Base-by-base conservation (phyloP, 306 rosid species). In the Hippophae tibetana region DNA sequence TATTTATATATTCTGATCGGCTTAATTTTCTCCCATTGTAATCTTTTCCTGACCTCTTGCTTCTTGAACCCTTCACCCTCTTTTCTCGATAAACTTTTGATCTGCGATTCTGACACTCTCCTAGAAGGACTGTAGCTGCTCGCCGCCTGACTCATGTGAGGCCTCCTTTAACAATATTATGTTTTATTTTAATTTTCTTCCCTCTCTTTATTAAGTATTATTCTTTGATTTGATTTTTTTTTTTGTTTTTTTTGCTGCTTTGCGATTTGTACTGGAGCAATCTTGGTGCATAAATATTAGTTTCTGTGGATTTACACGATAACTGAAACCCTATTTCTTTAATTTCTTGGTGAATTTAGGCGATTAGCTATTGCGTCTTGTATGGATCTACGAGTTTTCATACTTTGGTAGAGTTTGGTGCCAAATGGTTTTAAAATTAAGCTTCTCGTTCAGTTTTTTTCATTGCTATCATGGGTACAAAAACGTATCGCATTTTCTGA, bases 141-240 rank as follows among this genome's bases (percentile, higher is more conserved):
- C 82, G 78, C 78, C 75, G 73, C 73, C 70, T 81, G 73, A 63
- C 57, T 51, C 74, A 49, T 61, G 84, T 89, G 51, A 67, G 72
- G 55, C 31, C 38, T 54, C 72, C 55, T 8, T 48, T 69, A 18
- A 43, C 47, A 45, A 26, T 50, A 14, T 40, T 26, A 8, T 14
- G 64, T 54, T 50, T 26, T 10, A 52, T 49, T 52, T 52, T 46
- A 55, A 7, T 49, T 44, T 60, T 12, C 18, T 5, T 41, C 7
- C 46, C 11, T 42, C 26, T 1, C n/a, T 38, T 23, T 3, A 26
- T 26, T 5, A 5, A 9, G 13, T 41, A 43, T 41, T 48, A 10
- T n/a, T 68, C 10, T 1, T 59, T 59, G 8, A 26, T 41, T 65
- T 48, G 18, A 12, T 5, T 25, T 26, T 26, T 18, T 18, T 18